Conservation (phyloP, 345 rosid species). For the Fremontodendron californicum region DNA sequence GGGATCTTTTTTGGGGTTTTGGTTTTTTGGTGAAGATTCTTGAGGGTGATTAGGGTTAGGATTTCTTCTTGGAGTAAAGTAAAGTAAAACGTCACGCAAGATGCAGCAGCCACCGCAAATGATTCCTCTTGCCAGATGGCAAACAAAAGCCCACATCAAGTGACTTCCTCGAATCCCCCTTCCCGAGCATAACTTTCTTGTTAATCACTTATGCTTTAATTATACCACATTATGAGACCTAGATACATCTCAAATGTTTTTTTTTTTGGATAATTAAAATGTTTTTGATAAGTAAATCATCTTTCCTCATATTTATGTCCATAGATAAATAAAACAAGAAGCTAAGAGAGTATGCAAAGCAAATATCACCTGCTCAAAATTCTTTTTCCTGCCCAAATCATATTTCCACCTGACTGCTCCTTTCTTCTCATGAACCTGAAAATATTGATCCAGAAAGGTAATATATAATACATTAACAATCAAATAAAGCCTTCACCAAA, state of each 20-base stretch:
- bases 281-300: not conserved
- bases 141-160: not conserved
- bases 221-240: not conserved
- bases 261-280: too few species aligned
- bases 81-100: slow-evolving; percentile 10
- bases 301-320: not conserved
- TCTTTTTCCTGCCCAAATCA: slow-evolving; percentile 76
- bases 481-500: not conserved
- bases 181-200: not conserved
- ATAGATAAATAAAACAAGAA: not conserved
- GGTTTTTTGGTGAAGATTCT: not conserved
- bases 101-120: slow-evolving; percentile 79
- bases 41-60: slow-evolving; percentile 18
- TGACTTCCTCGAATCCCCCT: not conserved
- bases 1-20: not conserved
- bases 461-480: not conserved
- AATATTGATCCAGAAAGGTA: slow-evolving; percentile 7
- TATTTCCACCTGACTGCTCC: slow-evolving; percentile 78
- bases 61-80: slow-evolving; percentile 14
- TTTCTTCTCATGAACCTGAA: slow-evolving; percentile 80
- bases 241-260: not conserved
- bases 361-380: slow-evolving; percentile 69
- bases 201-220: not conserved
- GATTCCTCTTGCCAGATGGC: slow-evolving; percentile 32
- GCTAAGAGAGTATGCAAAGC: not conserved